These are phyloP conservation scores for Peniophora sp. DNA, from an alignment of 1,284 basidiomycete species.

Conservation along the genomic window DNA sequence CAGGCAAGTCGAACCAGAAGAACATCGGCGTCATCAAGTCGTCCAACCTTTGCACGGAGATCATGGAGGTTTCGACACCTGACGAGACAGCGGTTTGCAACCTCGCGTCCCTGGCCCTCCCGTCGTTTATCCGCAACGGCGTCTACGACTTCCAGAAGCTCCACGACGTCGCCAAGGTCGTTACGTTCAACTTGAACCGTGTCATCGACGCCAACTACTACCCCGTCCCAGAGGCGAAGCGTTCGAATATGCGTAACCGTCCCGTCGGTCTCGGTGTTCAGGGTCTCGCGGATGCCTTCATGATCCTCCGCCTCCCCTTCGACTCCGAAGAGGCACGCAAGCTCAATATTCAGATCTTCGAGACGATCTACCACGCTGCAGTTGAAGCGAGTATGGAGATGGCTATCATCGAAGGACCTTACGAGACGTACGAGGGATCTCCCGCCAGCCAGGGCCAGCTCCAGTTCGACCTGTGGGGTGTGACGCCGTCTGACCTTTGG, in stretches of 20 bases:
- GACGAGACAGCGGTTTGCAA: constrained; percentile 99
- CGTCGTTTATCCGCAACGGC: constrained; percentile 72
- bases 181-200: constrained; percentile 89
- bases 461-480: constrained; percentile 95
- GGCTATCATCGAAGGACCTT: constrained; percentile 76
- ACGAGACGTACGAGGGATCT: constrained; percentile 89
- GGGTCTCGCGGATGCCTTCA: constrained; percentile 97
- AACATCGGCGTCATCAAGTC: constrained; percentile 99
- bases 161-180: constrained; percentile 90
- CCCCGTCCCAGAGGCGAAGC: constrained; percentile 85
- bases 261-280: constrained; percentile 98
- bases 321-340: constrained; percentile 84
- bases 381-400: constrained; percentile 91
- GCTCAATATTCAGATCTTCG: constrained; percentile 95
- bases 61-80: constrained; percentile 96
- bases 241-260: constrained; percentile 95
- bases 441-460: constrained; percentile 86
- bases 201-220: constrained; percentile 96
- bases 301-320: constrained; percentile 94
- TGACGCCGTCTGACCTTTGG: constrained; percentile 91
- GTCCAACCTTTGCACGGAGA: constrained; percentile 98
- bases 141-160: constrained; percentile 91
- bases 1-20: constrained; percentile 96
- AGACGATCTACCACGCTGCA: constrained; percentile 97
- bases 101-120: constrained; percentile 94